Evolutionary conservation across 768 basidiomycete genomes (phyloP).

Genomic region (Leccinum longicurvipes): DNA sequence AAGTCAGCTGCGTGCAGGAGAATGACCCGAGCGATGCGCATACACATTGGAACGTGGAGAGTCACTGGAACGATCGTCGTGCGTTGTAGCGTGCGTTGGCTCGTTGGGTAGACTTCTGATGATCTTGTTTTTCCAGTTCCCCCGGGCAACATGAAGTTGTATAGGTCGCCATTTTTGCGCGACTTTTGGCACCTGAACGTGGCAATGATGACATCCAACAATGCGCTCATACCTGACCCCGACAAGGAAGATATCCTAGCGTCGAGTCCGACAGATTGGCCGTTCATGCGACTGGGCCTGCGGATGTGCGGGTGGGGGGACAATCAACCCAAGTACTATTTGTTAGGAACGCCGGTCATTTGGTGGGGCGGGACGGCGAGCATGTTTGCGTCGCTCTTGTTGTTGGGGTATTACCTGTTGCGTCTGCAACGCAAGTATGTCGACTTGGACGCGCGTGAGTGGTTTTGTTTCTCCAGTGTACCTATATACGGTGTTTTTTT

Average conservation of each 20-base stretch:
- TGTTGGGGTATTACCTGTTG: conserved; percentile 68
- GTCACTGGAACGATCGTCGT: conserved; percentile 95
- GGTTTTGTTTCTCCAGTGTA: not conserved
- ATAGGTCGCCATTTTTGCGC: conserved; percentile 87
- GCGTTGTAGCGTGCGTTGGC: conserved; percentile 34
- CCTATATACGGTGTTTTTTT: not conserved
- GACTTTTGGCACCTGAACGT: conserved; percentile 99
- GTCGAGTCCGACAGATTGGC: conserved; percentile 92
- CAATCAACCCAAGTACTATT: conserved; percentile 83
- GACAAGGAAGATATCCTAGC: conserved; percentile 99
- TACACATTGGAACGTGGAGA: conserved; percentile 98
- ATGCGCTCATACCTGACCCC: conserved; percentile 93
- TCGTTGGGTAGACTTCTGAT: conserved; percentile 1
- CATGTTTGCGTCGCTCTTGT: conserved; percentile 50
- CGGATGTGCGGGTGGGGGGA: conserved; percentile 99
- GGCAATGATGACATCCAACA: conserved; percentile 99
- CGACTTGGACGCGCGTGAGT: conserved; percentile 86
- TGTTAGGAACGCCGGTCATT: conserved; percentile 87
- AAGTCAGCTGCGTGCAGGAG: conserved; percentile 90
- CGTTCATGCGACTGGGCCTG: conserved; percentile 81
- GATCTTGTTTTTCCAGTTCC: conserved; percentile 56
- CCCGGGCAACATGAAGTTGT: conserved; percentile 74
- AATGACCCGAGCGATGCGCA: conserved; percentile 76
- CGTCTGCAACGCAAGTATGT: conserved; percentile 84
- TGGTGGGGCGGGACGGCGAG: conserved; percentile 84